A percentile compares a stretch with the other conserved stretches of the same genome.
Conservation (phyloP, 805 yeast species). For the Nakazawaea wyomingensis region DNA sequence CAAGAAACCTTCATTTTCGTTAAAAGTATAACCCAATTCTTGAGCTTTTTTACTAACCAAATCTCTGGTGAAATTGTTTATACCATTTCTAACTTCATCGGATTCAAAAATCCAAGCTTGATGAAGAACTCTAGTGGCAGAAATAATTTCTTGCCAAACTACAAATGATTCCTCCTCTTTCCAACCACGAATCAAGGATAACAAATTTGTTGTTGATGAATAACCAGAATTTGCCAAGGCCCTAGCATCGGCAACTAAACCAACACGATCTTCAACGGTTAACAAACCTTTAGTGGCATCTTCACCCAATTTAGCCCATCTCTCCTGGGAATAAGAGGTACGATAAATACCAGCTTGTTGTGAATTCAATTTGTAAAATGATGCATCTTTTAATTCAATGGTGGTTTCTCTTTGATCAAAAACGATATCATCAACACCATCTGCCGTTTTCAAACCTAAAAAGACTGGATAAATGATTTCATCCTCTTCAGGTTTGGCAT, state of each 20-base stretch:
- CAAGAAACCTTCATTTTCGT: slow-evolving; percentile 48
- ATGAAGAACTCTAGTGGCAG: slow-evolving; percentile 42
- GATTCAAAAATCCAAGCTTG: slow-evolving; percentile 54
- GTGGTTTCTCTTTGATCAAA: slow-evolving; percentile 40
- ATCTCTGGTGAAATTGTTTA: slow-evolving; percentile 47
- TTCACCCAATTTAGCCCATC: slow-evolving; percentile 65
- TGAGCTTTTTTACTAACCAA: slow-evolving; percentile 51
- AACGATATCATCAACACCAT: slow-evolving; percentile 56
- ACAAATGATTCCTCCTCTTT: slow-evolving; percentile 53
- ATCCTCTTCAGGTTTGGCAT: slow-evolving; percentile 72
- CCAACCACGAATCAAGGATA: slow-evolving; percentile 58
- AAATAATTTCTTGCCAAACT: slow-evolving; percentile 60
- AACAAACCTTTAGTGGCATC: slow-evolving; percentile 52
- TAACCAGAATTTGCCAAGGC: slow-evolving; percentile 69
- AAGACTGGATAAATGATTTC: slow-evolving; percentile 64
- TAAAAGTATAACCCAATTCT: slow-evolving; percentile 61
- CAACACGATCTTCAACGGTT: slow-evolving; percentile 73
- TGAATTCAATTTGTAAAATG: slow-evolving; percentile 64
- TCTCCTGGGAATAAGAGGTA: slow-evolving; percentile 61
- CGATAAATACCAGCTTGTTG: slow-evolving; percentile 74
- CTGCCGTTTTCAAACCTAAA: slow-evolving; percentile 52
- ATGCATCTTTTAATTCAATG: slow-evolving; percentile 38
- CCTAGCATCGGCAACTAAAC: slow-evolving; percentile 75
- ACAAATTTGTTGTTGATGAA: slow-evolving; percentile 55
- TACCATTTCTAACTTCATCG: slow-evolving; percentile 37